These are phyloP conservation scores for Paxillus rubicundulus DNA, from an alignment of 768 basidiomycete genomes.

Conservation along the genomic window DNA sequence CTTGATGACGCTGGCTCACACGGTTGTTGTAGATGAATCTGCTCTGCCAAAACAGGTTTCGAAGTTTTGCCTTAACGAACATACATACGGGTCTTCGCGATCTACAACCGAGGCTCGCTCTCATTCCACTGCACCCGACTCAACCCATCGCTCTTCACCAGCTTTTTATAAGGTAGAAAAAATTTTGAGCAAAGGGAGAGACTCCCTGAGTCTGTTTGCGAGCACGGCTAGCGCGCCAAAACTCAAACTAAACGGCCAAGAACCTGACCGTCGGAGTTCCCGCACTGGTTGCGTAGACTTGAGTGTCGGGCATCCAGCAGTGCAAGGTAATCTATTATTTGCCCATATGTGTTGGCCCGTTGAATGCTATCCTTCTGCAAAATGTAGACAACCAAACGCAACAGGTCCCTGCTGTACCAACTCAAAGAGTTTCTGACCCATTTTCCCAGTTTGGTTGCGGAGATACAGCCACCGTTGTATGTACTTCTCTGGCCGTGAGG, in stretches of 20 bases:
- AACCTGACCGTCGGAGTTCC: conserved; percentile 14
- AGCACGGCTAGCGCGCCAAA: conserved; percentile 10
- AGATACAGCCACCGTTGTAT: conserved; percentile 24
- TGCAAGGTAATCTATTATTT: conserved; percentile 22
- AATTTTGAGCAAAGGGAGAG: conserved; percentile 31
- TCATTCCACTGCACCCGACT: conserved; percentile 2
- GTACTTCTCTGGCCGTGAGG: conserved; percentile 3
- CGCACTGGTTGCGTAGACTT: conserved; percentile 12
- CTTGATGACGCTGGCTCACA: not conserved
- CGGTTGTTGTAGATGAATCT: conserved; percentile 9
- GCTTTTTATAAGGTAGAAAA: conserved; percentile 34
- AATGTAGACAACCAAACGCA: conserved; percentile 16
- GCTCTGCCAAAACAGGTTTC: conserved; percentile 11
- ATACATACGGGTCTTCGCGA: not conserved
- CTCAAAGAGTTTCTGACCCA: conserved; percentile 9
- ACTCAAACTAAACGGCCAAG: conserved; percentile 7
- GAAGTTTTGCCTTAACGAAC: not conserved
- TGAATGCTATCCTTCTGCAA: conserved; percentile 1
- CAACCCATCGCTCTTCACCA: conserved; percentile 21
- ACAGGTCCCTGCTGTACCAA: conserved; percentile 8
- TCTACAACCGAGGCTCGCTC: conserved; percentile 5
- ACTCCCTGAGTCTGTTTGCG: conserved; percentile 29
- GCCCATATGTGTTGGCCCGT: not conserved
- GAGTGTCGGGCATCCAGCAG: conserved; percentile 12
- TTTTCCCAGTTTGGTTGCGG: conserved; percentile 14